Evolutionary conservation across 2,329 filamentous ascomycete genomes (phyloP).

Genomic region (Botrytis fragariae): DNA sequence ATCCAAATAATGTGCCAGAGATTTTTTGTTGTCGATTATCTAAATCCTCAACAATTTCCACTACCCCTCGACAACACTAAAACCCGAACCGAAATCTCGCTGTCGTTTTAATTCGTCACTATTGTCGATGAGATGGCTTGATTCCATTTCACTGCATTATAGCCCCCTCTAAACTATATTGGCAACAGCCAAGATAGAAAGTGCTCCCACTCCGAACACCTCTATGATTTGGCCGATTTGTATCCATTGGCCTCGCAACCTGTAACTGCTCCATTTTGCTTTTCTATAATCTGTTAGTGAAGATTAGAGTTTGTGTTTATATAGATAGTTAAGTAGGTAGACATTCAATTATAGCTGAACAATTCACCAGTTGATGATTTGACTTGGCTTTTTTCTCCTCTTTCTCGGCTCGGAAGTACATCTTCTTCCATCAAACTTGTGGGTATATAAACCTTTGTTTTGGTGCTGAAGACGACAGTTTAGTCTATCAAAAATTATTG

Average conservation of each 20-base stretch:
- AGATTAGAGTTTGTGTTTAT: background rate
- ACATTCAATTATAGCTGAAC: fast-evolving
- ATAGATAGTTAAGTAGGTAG: background rate
- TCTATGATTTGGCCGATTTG: too few relatives aligned
- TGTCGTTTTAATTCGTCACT: background rate
- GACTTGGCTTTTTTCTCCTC: background rate
- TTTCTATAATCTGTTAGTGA: too few relatives aligned
- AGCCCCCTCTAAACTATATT: too few relatives aligned
- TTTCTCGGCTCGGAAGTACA: background rate
- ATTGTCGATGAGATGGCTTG: fast-evolving
- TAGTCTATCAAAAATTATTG: too few relatives aligned
- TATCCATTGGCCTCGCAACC: too few relatives aligned
- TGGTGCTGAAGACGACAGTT: background rate
- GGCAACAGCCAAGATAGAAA: too few relatives aligned
- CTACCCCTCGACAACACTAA: fast-evolving
- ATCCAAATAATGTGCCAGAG: too few relatives aligned
- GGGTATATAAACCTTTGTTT: background rate
- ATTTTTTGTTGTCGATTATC: background rate
- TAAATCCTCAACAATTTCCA: background rate
- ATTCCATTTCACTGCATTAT: background rate
- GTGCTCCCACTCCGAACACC: too few relatives aligned
- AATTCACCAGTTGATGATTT: background rate
- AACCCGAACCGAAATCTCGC: fast-evolving
- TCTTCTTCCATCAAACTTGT: background rate
- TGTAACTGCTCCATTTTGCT: too few relatives aligned